phyloP scores from a whole-genome alignment of 2,329 filamentous ascomycete species.

The Botryotinia convoluta region DNA sequence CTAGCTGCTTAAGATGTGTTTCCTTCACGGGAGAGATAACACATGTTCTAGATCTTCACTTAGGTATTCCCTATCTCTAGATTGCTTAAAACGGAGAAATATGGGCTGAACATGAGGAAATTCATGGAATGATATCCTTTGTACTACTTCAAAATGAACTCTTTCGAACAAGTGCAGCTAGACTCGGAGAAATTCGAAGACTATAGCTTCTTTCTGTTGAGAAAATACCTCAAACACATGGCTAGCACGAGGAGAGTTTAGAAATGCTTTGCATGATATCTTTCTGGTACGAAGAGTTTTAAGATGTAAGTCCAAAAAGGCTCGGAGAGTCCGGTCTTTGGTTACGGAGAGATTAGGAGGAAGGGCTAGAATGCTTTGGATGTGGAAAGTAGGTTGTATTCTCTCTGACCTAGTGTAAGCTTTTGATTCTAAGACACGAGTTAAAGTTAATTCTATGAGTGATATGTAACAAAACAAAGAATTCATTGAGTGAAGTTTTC shows the following conservation, averaged over 20 bases:
- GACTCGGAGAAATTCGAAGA: not conserved
- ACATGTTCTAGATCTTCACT: not conserved
- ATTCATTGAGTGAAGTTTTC: not conserved
- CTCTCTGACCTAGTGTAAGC: not conserved
- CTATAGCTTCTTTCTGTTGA: not conserved
- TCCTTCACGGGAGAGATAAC: not conserved
- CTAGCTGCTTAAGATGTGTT: not conserved
- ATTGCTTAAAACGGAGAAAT: rapidly evolving
- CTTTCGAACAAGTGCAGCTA: rapidly evolving
- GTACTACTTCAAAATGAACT: rapidly evolving
- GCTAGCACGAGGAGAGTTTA: not conserved
- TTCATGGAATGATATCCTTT: not conserved
- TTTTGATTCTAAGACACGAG: not conserved
- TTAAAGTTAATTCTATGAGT: not conserved
- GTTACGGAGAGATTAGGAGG: not conserved
- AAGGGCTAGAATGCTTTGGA: not conserved
- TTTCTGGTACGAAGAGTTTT: not conserved
- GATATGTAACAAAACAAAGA: not conserved
- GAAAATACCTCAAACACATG: too few species aligned
- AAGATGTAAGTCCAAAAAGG: not conserved
- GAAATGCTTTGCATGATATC: too few species aligned
- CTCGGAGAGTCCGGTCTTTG: not conserved
- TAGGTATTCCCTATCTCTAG: not conserved
- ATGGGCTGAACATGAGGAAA: not conserved
- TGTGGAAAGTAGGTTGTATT: not conserved